Percentiles rank a stretch among this genome's conserved stretches.
Evolutionary conservation across 345 rosid species (phyloP).

Genomic region (Diplotaxis tenuifolia): DNA sequence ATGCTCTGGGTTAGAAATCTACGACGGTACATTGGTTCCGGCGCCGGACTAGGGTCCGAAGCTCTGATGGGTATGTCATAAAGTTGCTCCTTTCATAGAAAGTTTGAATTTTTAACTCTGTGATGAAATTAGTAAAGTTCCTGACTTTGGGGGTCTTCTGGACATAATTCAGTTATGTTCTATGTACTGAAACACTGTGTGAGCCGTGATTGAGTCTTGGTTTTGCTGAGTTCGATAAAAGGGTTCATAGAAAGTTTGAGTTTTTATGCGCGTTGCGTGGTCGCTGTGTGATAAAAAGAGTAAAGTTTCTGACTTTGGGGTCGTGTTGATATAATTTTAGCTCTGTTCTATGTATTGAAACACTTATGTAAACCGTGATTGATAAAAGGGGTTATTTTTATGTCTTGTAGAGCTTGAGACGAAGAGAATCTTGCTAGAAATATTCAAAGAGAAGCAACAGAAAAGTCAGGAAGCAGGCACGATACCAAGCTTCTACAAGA

Average conservation of each 20-base stretch:
- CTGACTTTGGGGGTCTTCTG: background rate
- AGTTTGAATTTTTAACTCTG: background rate
- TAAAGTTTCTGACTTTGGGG: background rate
- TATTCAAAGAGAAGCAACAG: constrained; percentile 94
- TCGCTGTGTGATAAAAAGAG: background rate
- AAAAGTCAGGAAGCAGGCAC: constrained; percentile 84
- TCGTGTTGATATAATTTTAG: background rate
- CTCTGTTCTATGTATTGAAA: no score
- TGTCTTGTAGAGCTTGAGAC: constrained; percentile 81
- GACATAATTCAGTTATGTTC: no score
- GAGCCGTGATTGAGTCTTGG: no score
- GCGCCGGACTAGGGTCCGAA: constrained; percentile 72
- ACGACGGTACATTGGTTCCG: constrained; percentile 90
- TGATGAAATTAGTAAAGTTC: background rate
- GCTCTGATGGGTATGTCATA: background rate
- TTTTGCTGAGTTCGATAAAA: no score
- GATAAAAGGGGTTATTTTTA: background rate
- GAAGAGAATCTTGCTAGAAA: constrained; percentile 95
- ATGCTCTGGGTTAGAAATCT: constrained; percentile 97
- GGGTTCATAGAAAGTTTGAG: background rate
- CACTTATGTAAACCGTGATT: background rate
- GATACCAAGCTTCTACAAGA: constrained; percentile 92
- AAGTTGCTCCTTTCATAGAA: background rate
- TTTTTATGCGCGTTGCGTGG: background rate
- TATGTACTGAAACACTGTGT: no score